Evolutionary conservation across 805 yeast genomes (phyloP).

Genomic region (Millerozyma acaciae): DNA sequence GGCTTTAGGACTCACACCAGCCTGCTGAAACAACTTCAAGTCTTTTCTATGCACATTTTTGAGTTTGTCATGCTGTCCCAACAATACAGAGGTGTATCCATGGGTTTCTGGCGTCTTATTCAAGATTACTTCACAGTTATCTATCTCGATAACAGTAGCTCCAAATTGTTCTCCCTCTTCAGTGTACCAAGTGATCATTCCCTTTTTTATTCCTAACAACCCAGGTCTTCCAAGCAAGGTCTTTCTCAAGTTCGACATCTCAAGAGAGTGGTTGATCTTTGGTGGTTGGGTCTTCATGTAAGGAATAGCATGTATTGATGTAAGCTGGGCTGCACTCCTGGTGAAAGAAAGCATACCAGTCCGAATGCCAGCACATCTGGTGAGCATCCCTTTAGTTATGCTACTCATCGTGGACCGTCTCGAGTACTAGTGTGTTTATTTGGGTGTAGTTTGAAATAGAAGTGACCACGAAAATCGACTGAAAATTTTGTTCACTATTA

Average conservation of each 20-base stretch:
- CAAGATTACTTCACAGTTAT: slow-evolving; percentile 80
- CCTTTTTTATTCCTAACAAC: slow-evolving; percentile 74
- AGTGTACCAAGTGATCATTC: slow-evolving; percentile 85
- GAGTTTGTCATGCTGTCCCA: slow-evolving; percentile 76
- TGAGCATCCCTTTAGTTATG: too few species aligned
- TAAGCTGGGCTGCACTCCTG: slow-evolving; percentile 41
- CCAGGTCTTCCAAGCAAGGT: slow-evolving; percentile 79
- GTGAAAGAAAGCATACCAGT: not conserved
- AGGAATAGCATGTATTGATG: slow-evolving; percentile 52
- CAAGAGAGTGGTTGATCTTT: slow-evolving; percentile 61
- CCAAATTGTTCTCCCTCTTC: slow-evolving; percentile 67
- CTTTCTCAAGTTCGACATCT: slow-evolving; percentile 65
- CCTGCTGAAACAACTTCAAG: slow-evolving; percentile 74
- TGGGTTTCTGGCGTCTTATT: slow-evolving; percentile 66
- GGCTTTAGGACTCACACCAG: slow-evolving; percentile 80
- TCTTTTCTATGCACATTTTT: slow-evolving; percentile 54
- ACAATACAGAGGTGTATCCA: slow-evolving; percentile 82
- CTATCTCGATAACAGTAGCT: slow-evolving; percentile 84
- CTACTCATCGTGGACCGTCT: too few species aligned
- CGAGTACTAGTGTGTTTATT: too few species aligned
- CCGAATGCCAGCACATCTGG: too few species aligned
- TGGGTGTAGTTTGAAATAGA: too few species aligned
- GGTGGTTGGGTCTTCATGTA: slow-evolving; percentile 45
- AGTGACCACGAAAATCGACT: too few species aligned
- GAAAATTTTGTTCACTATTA: too few species aligned